phyloP scores from a whole-genome alignment of 805 yeast genomes.

The Schwanniomyces pseudopolymorphus region DNA sequence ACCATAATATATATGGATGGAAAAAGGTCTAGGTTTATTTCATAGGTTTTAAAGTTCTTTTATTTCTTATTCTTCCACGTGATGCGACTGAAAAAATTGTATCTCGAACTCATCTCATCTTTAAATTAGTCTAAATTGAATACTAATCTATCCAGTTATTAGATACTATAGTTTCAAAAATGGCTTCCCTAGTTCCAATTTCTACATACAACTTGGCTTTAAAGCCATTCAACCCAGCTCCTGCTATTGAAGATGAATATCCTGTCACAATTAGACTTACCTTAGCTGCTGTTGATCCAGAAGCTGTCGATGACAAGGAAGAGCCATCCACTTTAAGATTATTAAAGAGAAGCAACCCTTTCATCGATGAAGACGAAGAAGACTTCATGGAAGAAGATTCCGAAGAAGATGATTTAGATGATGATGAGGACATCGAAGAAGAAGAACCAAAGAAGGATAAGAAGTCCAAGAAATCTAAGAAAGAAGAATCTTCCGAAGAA shows the following conservation, averaged over 20 bases:
- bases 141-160: not conserved
- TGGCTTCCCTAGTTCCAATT: slow-evolving; percentile 78
- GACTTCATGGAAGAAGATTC: slow-evolving; percentile 44
- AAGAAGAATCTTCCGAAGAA: slow-evolving; percentile 39
- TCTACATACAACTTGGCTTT: slow-evolving; percentile 84
- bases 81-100: not conserved
- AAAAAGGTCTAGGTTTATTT: not conserved
- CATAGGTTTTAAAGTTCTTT: not conserved
- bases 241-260: slow-evolving; percentile 80
- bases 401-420: slow-evolving; percentile 45
- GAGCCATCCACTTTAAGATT: slow-evolving; percentile 89
- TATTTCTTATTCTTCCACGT: not conserved
- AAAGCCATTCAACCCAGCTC: slow-evolving; percentile 83
- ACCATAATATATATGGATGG: not conserved
- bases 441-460: slow-evolving; percentile 31
- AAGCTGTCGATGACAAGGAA: slow-evolving; percentile 73
- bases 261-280: slow-evolving; percentile 91
- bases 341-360: slow-evolving; percentile 62
- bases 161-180: slow-evolving; percentile 17
- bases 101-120: not conserved
- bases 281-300: slow-evolving; percentile 94
- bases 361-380: slow-evolving; percentile 43
- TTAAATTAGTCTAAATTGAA: not conserved
- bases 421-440: slow-evolving; percentile 45
- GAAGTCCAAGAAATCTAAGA: slow-evolving; percentile 23